Evolutionary conservation across 441 rosid species (phyloP).

Genomic region (Adansonia rubrostipa): DNA sequence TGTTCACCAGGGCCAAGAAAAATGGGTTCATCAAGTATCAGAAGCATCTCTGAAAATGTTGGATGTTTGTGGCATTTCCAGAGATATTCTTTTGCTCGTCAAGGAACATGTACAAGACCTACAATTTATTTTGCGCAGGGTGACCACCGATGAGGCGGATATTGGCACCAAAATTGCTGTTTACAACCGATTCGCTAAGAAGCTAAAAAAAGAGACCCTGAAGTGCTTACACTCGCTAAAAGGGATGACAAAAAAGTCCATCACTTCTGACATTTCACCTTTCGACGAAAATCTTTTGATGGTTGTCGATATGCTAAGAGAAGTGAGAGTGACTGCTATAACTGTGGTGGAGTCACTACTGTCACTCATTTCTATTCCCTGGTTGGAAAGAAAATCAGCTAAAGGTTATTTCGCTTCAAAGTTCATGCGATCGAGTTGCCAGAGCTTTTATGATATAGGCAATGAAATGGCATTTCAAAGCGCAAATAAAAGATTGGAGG

Average conservation of each 20-base stretch:
- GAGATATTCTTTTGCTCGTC: conserved; percentile 60
- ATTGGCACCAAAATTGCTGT: conserved; percentile 50
- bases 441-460: conserved; percentile 39
- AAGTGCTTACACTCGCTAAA: conserved; percentile 57
- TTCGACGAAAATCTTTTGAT: conserved; percentile 43
- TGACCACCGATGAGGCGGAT: conserved; percentile 38
- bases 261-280: conserved; percentile 17
- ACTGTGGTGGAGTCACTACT: conserved; percentile 60
- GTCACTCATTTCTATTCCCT: conserved; percentile 63
- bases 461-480: conserved; percentile 55
- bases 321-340: conserved; percentile 54
- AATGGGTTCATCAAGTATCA: conserved; percentile 58
- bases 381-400: conserved; percentile 48
- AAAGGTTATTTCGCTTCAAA: conserved; percentile 36
- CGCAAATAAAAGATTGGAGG: conserved; percentile 68
- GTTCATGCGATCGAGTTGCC: conserved; percentile 32
- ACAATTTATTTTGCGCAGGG: conserved; percentile 49
- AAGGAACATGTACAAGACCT: conserved; percentile 60
- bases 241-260: conserved; percentile 42
- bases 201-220: conserved; percentile 63
- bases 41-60: conserved; percentile 71
- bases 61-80: conserved; percentile 57
- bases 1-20: conserved; percentile 47
- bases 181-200: conserved; percentile 52
- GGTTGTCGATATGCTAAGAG: conserved; percentile 55